Percentiles rank a stretch among this genome's conserved stretches.
Conservation (phyloP, 1,284 basidiomycete genomes). For the Meripilus lineatus region DNA sequence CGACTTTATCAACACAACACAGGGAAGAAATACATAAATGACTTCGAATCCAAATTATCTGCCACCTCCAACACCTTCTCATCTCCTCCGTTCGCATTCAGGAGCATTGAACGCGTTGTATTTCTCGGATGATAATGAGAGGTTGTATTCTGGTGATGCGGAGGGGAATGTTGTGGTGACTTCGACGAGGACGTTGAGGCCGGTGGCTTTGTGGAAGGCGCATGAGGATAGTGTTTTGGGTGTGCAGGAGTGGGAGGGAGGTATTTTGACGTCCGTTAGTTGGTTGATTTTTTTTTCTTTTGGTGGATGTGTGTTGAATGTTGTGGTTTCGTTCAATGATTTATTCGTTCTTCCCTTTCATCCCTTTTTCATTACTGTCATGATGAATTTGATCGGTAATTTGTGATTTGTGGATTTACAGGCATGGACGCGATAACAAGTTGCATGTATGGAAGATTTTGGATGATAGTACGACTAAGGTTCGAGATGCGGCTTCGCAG, state of each 20-base stretch:
- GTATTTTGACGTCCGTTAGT: conserved; percentile 64
- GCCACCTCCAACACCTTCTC: conserved; percentile 53
- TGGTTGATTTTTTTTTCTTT: neutral
- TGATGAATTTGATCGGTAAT: neutral
- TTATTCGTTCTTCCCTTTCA: neutral
- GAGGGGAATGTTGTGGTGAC: conserved; percentile 69
- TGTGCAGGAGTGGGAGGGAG: conserved; percentile 64
- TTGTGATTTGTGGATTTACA: conserved; percentile 28
- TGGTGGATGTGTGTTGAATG: neutral
- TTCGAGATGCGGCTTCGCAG: conserved; percentile 53
- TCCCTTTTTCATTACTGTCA: no score
- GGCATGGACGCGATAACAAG: conserved; percentile 86
- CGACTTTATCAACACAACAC: no score
- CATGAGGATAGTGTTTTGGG: conserved; percentile 75
- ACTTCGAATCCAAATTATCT: conserved; percentile 28
- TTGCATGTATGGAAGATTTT: conserved; percentile 61
- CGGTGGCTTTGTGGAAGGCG: conserved; percentile 70
- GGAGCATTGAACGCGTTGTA: conserved; percentile 52
- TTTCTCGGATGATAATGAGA: conserved; percentile 65
- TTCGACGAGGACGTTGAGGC: conserved; percentile 66
- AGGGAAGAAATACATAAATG: no score
- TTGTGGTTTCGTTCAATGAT: neutral
- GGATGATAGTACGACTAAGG: conserved; percentile 35
- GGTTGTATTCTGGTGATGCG: conserved; percentile 79
- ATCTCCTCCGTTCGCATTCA: conserved; percentile 72